Evolutionary conservation across 2,329 filamentous ascomycete species (phyloP), one percentile per base, ranked within the genome.

Genomic region (Aspergillus ochraceus): DNA sequence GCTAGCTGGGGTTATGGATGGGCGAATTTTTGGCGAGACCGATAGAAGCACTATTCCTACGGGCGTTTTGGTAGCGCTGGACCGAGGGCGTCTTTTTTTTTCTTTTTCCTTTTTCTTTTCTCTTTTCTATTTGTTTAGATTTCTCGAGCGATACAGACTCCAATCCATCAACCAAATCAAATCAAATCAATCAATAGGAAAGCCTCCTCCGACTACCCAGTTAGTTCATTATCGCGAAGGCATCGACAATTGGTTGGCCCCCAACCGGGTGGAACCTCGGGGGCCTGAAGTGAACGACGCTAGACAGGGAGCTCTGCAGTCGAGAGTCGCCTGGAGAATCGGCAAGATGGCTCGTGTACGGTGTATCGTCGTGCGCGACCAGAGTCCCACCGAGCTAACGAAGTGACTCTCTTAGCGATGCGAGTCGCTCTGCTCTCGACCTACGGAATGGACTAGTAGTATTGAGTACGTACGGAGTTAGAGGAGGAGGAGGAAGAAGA

Each of bases 21-120:
- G 45, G 45, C 6, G 45, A 24, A 24, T 11, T 49, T 24, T 54
- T 26, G 49, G 20, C 29, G 51, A 47, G 50, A 52, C 55, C n/a
- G 47, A 57, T 57, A 54, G 51, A 58, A 36, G 56, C 56, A 54
- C 49, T 53, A 22, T 42, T 53, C 45, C 29, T 39, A 11, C 36
- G 45, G 56, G 56, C 56, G 56, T 58, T 47, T 24, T 47, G 45
- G 22, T 20, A 47, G 45, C 10, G 45, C 11, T 58, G 9, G 52
- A 17, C 30, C n/a, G 50, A 36, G 24, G 22, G 32, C 8, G 39
- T 54, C 11, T 11, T 3, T 11, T 26, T 39, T 39, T 42, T 36
- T 42, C 20, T 52, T 36, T 52, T 24, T 24, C 1, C 19, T 10
- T 11, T 52, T 19, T 24, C 8, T 12, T 29, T 11, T 26, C 10